phyloP scores from a whole-genome alignment of 768 basidiomycete species.

The Amanita muscaria region DNA sequence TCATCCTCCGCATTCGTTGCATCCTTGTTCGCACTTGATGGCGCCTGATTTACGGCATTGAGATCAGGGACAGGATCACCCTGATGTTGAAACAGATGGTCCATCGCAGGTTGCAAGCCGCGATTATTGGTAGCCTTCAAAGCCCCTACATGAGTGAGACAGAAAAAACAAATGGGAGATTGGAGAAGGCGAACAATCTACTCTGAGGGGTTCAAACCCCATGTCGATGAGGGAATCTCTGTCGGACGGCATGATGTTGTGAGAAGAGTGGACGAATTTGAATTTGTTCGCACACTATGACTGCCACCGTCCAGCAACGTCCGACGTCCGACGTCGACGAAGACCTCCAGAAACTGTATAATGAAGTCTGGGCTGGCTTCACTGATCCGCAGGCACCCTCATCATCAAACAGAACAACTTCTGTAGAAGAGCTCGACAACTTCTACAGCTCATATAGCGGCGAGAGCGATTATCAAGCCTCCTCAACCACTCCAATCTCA shows the following conservation, averaged over 20 bases:
- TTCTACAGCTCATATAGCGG: slow-evolving; percentile 29
- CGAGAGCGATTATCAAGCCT: slow-evolving; percentile 15
- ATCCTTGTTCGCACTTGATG: slow-evolving; percentile 17
- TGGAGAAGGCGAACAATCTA: slow-evolving; percentile 55
- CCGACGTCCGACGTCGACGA: slow-evolving; percentile 47
- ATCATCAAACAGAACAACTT: background rate
- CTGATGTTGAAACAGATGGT: slow-evolving; percentile 78
- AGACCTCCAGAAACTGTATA: slow-evolving; percentile 66
- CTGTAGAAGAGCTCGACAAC: slow-evolving; percentile 21
- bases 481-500: slow-evolving; percentile 11
- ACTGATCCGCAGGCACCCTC: slow-evolving; percentile 24
- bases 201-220: slow-evolving; percentile 79
- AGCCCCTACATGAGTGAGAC: slow-evolving; percentile 54
- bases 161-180: slow-evolving; percentile 9
- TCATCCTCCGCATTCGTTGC: slow-evolving; percentile 57
- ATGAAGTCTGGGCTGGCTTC: slow-evolving; percentile 67
- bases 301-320: slow-evolving; percentile 14
- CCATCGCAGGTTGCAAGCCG: slow-evolving; percentile 88
- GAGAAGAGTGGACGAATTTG: background rate
- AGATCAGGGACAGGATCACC: slow-evolving; percentile 66
- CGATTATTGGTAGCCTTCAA: slow-evolving; percentile 74
- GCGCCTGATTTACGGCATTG: slow-evolving; percentile 28
- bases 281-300: background rate
- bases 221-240: slow-evolving; percentile 70
- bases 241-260: slow-evolving; percentile 44